Conservation (phyloP, 495 filamentous ascomycete species). For the Penicillium subrubescens region DNA sequence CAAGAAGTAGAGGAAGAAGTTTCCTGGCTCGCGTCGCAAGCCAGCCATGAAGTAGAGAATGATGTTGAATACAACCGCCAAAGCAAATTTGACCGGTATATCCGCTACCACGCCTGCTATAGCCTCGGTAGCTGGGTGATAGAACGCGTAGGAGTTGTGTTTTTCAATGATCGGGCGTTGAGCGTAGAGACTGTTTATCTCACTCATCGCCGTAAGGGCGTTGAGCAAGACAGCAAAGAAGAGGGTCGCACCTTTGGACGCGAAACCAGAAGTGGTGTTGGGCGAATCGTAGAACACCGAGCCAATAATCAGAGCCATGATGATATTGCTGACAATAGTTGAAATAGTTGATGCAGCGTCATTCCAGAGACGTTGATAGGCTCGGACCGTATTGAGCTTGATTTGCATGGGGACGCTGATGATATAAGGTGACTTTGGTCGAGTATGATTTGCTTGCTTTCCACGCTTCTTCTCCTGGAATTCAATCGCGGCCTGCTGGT, state of each 20-base stretch:
- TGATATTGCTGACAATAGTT: constrained; percentile 66
- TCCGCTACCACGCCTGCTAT: constrained; percentile 57
- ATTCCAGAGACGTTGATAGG: constrained; percentile 58
- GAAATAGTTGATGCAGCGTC: constrained; percentile 73
- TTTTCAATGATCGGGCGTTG: constrained; percentile 64
- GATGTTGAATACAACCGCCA: constrained; percentile 48
- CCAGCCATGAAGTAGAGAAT: constrained; percentile 57
- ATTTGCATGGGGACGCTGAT: constrained; percentile 46
- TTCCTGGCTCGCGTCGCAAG: constrained; percentile 38
- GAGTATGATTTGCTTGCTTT: constrained; percentile 36
- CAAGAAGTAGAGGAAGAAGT: constrained; percentile 63
- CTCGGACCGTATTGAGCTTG: constrained; percentile 45
- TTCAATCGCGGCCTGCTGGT: constrained; percentile 12
- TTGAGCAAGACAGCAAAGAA: constrained; percentile 82
- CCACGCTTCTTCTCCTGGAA: constrained; percentile 32
- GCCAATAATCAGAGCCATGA: constrained; percentile 78
- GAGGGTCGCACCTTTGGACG: constrained; percentile 70
- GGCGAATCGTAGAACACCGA: constrained; percentile 79
- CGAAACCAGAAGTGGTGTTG: constrained; percentile 63
- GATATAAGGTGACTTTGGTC: constrained; percentile 40
- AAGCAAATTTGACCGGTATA: constrained; percentile 51
- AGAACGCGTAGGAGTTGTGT: constrained; percentile 60
- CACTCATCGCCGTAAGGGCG: constrained; percentile 49
- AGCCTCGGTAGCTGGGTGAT: constrained; percentile 59
- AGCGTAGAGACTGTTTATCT: constrained; percentile 58